Percentiles rank a stretch among this genome's conserved stretches.
Conservation (phyloP, 2,329 filamentous ascomycete species). For the Sodiomyces alkalinus region DNA sequence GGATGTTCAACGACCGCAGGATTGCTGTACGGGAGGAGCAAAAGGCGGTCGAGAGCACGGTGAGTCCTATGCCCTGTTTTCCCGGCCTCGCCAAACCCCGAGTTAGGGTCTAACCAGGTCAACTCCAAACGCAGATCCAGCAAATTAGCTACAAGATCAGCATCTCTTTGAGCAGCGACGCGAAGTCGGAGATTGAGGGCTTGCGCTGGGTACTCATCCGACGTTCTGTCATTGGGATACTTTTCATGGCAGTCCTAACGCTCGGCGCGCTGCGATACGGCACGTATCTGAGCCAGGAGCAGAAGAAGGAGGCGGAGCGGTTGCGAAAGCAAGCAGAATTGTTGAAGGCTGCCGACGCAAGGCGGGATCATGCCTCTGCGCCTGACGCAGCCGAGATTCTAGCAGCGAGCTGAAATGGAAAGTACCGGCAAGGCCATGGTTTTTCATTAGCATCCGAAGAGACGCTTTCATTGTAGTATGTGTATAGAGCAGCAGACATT, state of each 20-base stretch:
- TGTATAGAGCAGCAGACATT: too few species aligned
- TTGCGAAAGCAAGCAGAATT: conserved; percentile 27
- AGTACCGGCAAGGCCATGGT: too few species aligned
- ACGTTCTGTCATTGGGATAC: conserved; percentile 46
- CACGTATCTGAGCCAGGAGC: conserved; percentile 37
- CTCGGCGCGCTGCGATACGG: conserved; percentile 44
- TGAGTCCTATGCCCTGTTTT: conserved; percentile 21
- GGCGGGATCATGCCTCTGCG: conserved; percentile 27
- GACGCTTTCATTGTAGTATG: too few species aligned
- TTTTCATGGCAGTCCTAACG: conserved; percentile 49
- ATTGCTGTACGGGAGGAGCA: conserved; percentile 86
- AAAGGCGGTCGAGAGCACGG: conserved; percentile 65
- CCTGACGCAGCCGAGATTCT: conserved; percentile 42
- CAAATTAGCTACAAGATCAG: conserved; percentile 95
- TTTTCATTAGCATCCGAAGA: too few species aligned
- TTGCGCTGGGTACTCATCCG: conserved; percentile 71
- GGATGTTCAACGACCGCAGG: conserved; percentile 90
- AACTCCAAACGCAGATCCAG: conserved; percentile 51
- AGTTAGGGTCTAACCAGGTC: conserved; percentile 7
- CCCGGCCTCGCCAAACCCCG: too few species aligned
- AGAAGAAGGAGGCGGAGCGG: conserved; percentile 28
- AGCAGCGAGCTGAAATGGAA: conserved; percentile 37
- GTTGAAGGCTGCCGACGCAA: conserved; percentile 25
- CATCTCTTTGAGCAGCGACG: conserved; percentile 75
- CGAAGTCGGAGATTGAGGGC: conserved; percentile 81